These are phyloP conservation scores for Oryza officinalis DNA, from an alignment of 176 grass and related monocot genomes.

Conservation along the genomic window DNA sequence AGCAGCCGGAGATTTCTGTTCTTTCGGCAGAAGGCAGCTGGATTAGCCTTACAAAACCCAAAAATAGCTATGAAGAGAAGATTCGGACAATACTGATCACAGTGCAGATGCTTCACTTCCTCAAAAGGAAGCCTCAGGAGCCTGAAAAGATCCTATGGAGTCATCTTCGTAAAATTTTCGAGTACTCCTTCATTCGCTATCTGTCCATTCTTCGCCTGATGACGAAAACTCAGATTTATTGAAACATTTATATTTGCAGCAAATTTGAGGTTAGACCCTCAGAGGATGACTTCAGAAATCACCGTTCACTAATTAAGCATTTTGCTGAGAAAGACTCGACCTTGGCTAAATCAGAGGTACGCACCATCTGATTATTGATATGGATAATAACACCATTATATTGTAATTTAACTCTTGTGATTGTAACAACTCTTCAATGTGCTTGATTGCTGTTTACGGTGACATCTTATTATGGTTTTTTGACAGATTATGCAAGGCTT, in stretches of 20 bases:
- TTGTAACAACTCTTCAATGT: constrained; percentile 4
- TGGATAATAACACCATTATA: background rate
- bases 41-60: constrained; percentile 63
- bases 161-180: constrained; percentile 62
- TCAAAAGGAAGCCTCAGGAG: constrained; percentile 63
- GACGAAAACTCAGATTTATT: constrained; percentile 22
- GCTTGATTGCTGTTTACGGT: background rate
- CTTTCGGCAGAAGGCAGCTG: constrained; percentile 49
- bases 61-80: constrained; percentile 41
- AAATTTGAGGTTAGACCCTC: constrained; percentile 74
- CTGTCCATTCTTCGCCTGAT: constrained; percentile 21
- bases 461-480: constrained; percentile 27
- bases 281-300: constrained; percentile 61
- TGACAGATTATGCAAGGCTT: constrained; percentile 41
- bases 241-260: constrained; percentile 51
- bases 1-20: constrained; percentile 40
- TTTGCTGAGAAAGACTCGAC: constrained; percentile 54
- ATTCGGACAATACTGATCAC: constrained; percentile 63
- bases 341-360: constrained; percentile 77
- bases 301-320: constrained; percentile 59
- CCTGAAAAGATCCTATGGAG: constrained; percentile 65
- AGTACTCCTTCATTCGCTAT: constrained; percentile 42
- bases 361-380: constrained; percentile 16
- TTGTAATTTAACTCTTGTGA: background rate
- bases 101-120: constrained; percentile 64